These are phyloP conservation scores for Pterulicium gracile DNA, from an alignment of 1,284 basidiomycete species.

Conservation along the genomic window DNA sequence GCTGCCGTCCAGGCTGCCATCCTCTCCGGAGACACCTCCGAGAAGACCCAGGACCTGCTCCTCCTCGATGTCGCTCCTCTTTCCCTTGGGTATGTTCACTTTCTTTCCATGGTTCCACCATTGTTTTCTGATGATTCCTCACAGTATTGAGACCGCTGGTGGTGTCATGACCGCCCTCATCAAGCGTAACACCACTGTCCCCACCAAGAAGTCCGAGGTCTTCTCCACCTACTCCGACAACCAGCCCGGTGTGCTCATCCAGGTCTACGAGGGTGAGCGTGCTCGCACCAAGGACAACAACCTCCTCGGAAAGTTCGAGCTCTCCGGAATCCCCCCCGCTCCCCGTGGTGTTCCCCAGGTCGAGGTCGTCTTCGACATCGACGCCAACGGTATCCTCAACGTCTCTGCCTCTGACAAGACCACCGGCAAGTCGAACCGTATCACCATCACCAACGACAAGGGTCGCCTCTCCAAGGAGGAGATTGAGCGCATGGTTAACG, in stretches of 20 bases:
- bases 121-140: background rate
- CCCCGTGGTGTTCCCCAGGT: slow-evolving; percentile 98
- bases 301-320: slow-evolving; percentile 97
- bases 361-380: slow-evolving; percentile 98
- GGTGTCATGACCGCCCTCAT: slow-evolving; percentile 98
- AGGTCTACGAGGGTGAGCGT: slow-evolving; percentile 99
- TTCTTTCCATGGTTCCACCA: slow-evolving; percentile 10
- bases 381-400: slow-evolving; percentile 97
- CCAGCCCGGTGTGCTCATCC: slow-evolving; percentile 97
- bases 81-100: slow-evolving; percentile 52
- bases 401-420: slow-evolving; percentile 97
- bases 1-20: slow-evolving; percentile 99
- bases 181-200: slow-evolving; percentile 97
- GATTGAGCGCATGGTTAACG: slow-evolving; percentile 93
- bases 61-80: slow-evolving; percentile 96
- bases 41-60: slow-evolving; percentile 95
- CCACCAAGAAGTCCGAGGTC: slow-evolving; percentile 98
- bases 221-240: slow-evolving; percentile 99
- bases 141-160: slow-evolving; percentile 93
- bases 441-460: slow-evolving; percentile 98
- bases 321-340: slow-evolving; percentile 94
- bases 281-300: slow-evolving; percentile 99
- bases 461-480: slow-evolving; percentile 97
- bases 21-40: slow-evolving; percentile 94
- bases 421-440: slow-evolving; percentile 92